A percentile compares a stretch with the other conserved stretches of the same genome.
Evolutionary conservation across 106 monocot genomes (phyloP).

Genomic region (Triglochin maritima): DNA sequence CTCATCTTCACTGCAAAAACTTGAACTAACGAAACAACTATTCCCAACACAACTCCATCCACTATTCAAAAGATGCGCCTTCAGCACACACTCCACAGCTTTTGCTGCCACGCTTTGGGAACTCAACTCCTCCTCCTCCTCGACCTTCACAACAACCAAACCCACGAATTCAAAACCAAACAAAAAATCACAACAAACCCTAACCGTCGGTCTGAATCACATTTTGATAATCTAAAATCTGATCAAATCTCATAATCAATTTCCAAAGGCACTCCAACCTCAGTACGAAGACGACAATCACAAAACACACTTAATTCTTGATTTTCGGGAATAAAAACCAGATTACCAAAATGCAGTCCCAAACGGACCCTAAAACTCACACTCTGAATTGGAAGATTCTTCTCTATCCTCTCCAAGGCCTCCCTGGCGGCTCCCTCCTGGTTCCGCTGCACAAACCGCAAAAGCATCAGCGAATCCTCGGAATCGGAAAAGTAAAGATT

Average conservation of each 20-base stretch:
- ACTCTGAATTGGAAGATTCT: constrained; percentile 3
- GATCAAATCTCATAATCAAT: background rate
- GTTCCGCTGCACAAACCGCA: constrained; percentile 23
- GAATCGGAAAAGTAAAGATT: background rate
- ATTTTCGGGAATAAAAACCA: no score
- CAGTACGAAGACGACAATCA: background rate
- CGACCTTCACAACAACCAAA: constrained; percentile 1
- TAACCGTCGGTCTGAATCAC: no score
- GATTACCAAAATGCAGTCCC: no score
- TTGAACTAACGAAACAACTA: constrained; percentile 34
- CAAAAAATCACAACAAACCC: background rate
- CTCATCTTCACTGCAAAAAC: constrained; percentile 15
- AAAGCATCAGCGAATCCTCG: background rate
- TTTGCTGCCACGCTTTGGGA: constrained; percentile 28
- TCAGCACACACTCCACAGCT: constrained; percentile 42
- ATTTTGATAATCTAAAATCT: background rate
- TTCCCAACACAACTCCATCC: constrained; percentile 50
- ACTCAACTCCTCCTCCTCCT: constrained; percentile 37
- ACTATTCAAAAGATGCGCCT: constrained; percentile 37
- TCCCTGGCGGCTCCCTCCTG: constrained; percentile 27
- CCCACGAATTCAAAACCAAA: background rate
- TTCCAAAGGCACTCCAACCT: background rate
- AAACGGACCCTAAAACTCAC: constrained; percentile 15
- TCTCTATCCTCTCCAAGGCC: constrained; percentile 24
- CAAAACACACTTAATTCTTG: background rate